Evolutionary conservation across 1,284 basidiomycete species (phyloP).

Genomic region (Microbotryum lychnidis-dioicae): DNA sequence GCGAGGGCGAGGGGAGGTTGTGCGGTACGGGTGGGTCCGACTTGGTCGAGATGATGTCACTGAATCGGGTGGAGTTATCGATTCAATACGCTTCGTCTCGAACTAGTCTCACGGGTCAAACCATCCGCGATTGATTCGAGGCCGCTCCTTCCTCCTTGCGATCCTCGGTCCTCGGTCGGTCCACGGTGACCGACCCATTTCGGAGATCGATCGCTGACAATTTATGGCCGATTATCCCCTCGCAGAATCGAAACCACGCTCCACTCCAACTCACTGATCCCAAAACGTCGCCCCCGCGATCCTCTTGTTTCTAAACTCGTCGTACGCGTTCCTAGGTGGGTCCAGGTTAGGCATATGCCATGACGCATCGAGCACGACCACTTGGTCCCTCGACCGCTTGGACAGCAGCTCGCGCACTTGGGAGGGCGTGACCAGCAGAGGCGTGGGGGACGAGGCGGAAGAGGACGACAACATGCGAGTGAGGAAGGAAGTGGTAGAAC

Average conservation of each 20-base stretch:
- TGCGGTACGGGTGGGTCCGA: conserved; percentile 73
- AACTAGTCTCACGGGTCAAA: no score
- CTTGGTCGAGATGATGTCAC: conserved; percentile 50
- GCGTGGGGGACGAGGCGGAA: neutral
- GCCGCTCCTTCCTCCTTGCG: no score
- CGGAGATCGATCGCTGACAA: neutral
- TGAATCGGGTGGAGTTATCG: neutral
- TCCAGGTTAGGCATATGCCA: conserved; percentile 83
- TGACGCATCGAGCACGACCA: conserved; percentile 52
- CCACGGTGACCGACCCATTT: no score
- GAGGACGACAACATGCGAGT: neutral
- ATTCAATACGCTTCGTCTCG: no score
- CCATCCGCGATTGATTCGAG: no score
- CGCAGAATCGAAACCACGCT: neutral
- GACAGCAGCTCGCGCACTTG: conserved; percentile 16
- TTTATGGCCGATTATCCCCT: neutral
- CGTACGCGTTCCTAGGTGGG: conserved; percentile 48
- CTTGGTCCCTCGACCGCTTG: neutral
- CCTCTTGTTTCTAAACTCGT: conserved; percentile 60
- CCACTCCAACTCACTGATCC: conserved; percentile 48
- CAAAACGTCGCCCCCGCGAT: conserved; percentile 69
- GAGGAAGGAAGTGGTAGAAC: neutral
- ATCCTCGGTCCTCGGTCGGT: no score
- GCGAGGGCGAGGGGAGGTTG: conserved; percentile 73
- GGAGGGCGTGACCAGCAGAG: conserved; percentile 20